Evolutionary conservation across 768 basidiomycete genomes (phyloP), one percentile per base, ranked within the genome.

Genomic region (Kwoniella heveanensis): DNA sequence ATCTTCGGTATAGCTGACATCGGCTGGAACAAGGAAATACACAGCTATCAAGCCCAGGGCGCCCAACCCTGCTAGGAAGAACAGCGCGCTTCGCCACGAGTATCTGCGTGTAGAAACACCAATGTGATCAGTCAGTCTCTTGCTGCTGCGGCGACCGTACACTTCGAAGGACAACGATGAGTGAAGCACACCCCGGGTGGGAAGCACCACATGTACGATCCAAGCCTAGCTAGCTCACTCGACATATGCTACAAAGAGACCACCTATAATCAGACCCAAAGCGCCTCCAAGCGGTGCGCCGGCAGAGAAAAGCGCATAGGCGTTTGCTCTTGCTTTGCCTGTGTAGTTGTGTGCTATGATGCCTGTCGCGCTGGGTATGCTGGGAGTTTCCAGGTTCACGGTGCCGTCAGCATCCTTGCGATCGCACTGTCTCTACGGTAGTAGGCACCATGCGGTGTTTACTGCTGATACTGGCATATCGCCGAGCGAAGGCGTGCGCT

Each of bases 271-370:
- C 29, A 83, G 83, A 1, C 92, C 91, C 15, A 92, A 80, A 0
- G 86, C 88, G 0, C 84, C 88, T 0, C 92, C 92, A 5, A 93
- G 73, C 0, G 92, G 91, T 0, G 89, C 90, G 26, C 93, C 93
- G 0, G 91, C 90, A 0, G 88, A 84, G 67, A 92, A 94, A 0
- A 88, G 86, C 0, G 92, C 86, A 66, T 94, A 95, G 0, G 91
- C 92, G 0, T 86, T 78, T 1, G 89, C 86, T 10, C 92, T 85
- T 0, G 87, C 83, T 13, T 82, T 82, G 0, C 88, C 88, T 2
- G 88, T 88, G 76, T 94, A 95, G 0, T 87, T 82, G 51, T 88
- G 84, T 0, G 92, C 92, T 32, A 95, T 83, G 61, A 91, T 92
- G 0, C 92, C 92, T 1, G 92, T 72, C 2, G 76, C 76, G 22